Evolutionary conservation across 805 yeast genomes (phyloP).

Genomic region (Teunomyces stri): DNA sequence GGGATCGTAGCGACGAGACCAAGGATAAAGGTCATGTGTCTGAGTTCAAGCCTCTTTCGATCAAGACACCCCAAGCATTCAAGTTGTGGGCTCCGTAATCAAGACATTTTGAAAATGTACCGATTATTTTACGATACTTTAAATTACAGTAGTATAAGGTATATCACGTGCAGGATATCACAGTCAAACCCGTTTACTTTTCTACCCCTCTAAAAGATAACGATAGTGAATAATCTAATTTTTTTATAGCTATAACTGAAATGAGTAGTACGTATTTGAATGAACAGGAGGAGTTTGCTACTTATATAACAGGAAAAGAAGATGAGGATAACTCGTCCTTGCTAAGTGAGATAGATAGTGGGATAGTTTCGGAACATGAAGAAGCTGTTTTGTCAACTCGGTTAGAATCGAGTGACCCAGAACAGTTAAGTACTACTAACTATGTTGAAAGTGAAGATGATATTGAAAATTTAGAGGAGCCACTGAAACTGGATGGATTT

Average conservation of each 20-base stretch:
- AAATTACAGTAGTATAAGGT: not conserved
- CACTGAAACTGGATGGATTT: not conserved
- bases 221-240: not conserved
- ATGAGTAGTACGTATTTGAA: slow-evolving; percentile 2
- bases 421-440: slow-evolving; percentile 5
- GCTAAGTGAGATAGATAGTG: not conserved
- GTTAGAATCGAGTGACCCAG: not conserved
- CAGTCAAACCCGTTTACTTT: no score
- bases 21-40: slow-evolving; percentile 11
- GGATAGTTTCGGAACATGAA: not conserved
- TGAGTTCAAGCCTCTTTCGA: slow-evolving; percentile 34
- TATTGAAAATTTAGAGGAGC: slow-evolving; percentile 26
- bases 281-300: not conserved
- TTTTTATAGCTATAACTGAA: not conserved
- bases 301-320: not conserved
- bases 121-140: not conserved
- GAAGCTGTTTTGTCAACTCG: not conserved
- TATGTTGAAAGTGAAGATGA: slow-evolving; percentile 24
- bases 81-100: slow-evolving; percentile 45
- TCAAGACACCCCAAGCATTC: slow-evolving; percentile 41
- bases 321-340: not conserved
- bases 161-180: not conserved
- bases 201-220: no score
- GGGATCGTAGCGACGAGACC: slow-evolving; percentile 2
- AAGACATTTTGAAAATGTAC: slow-evolving; percentile 2